Evolutionary conservation across 2,329 filamentous ascomycete genomes (phyloP), one percentile per base, ranked within the genome.

Genomic region (Hymenoscyphus fraxineus): DNA sequence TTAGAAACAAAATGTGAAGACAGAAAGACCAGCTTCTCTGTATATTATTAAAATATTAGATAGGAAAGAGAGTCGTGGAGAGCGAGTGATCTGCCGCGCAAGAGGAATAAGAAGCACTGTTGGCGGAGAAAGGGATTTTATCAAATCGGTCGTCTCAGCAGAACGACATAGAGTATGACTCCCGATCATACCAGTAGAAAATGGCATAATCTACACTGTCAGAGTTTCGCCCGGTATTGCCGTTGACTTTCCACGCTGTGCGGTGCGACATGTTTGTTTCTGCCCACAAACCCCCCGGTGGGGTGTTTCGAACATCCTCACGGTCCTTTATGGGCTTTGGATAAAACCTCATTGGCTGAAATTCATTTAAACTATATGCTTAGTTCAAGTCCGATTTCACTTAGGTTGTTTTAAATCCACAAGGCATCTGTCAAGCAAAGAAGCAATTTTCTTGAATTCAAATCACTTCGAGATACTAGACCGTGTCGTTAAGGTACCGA

Each of bases 11-110:
- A 22, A 51, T 51, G 19, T 22, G 27, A 19, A 27, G 44, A 51
- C n/a, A 51, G 44, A 51, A 51, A 51, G 44, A 19, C 44, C 44
- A n/a, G 44, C 44, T 51, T 51, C 44, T 51, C n/a, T 51, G 15
- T n/a, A 27, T 27, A 27, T 51, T 22, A 51, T 10, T 51, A 51
- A 51, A 51, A 51, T 27, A 12, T 22, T 22, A 51, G 19, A 7
- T n/a, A 4, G 19, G 12, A 51, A 51, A 19, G 19, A 51, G 2
- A 22, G 44, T 51, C 9, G n/a, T n/a, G 22, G 22, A 22, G 6
- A 22, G 12, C 12, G n/a, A 27, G 22, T 51, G 44, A 51, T 51
- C 10, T 51, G n/a, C 5, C 44, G n/a, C 22, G 22, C 19, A 22
- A n/a, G 22, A 3, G 19, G 44, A 51, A 27, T 22, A 19, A 51